Evolutionary conservation across 495 filamentous ascomycete species (phyloP).

Genomic region (Trichoderma erinaceum): DNA sequence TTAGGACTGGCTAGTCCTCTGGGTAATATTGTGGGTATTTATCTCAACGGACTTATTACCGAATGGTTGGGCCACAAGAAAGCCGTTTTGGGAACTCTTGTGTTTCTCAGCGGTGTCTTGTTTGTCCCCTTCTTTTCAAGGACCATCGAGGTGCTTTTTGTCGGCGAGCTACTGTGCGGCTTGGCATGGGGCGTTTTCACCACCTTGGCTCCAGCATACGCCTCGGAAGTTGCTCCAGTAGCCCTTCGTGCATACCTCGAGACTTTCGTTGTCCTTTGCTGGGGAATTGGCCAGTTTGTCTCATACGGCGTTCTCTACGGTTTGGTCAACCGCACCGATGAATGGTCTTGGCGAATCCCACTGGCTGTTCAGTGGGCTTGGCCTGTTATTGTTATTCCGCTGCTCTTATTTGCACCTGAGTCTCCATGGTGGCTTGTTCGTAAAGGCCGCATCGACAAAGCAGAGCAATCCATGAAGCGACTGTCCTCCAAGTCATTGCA

Average conservation of each 20-base stretch:
- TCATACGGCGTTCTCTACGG: slow-evolving; percentile 40
- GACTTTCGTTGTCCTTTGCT: slow-evolving; percentile 18
- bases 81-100: slow-evolving; percentile 37
- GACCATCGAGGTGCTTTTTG: slow-evolving; percentile 37
- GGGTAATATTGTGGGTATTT: slow-evolving; percentile 40
- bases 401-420: slow-evolving; percentile 43
- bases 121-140: slow-evolving; percentile 44
- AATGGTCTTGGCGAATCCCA: slow-evolving; percentile 39
- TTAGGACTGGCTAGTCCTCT: slow-evolving; percentile 50
- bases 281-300: slow-evolving; percentile 42
- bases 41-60: slow-evolving; percentile 44
- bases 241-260: slow-evolving; percentile 35
- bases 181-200: slow-evolving; percentile 49
- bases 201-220: slow-evolving; percentile 43
- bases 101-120: slow-evolving; percentile 41
- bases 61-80: slow-evolving; percentile 40
- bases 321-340: slow-evolving; percentile 31
- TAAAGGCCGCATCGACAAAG: slow-evolving; percentile 37
- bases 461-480: slow-evolving; percentile 32
- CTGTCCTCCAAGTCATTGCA: slow-evolving; percentile 29
- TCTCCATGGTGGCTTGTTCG: slow-evolving; percentile 46
- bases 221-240: slow-evolving; percentile 40
- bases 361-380: slow-evolving; percentile 46
- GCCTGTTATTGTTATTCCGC: slow-evolving; percentile 33
- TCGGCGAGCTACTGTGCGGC: slow-evolving; percentile 41